Percentiles rank a stretch among this genome's conserved stretches.
These are phyloP conservation scores for Alternaria incomplexa DNA, from an alignment of 2,329 filamentous ascomycete species.

Conservation along the genomic window DNA sequence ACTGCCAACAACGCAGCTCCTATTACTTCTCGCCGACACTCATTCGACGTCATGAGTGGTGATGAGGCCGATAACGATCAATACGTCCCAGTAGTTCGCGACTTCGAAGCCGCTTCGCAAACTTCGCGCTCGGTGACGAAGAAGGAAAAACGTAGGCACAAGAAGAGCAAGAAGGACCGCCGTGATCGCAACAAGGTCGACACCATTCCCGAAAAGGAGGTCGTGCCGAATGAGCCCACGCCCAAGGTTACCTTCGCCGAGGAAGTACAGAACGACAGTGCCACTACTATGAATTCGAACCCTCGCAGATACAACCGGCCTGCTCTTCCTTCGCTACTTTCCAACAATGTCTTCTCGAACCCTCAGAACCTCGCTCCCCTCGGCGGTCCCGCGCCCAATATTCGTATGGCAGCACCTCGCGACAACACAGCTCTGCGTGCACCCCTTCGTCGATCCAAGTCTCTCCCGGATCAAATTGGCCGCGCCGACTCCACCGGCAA, in stretches of 20 bases:
- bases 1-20: slow-evolving; percentile 24
- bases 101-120: slow-evolving; percentile 54
- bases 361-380: slow-evolving; percentile 44
- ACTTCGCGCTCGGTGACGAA: slow-evolving; percentile 46
- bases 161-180: slow-evolving; percentile 55
- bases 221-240: slow-evolving; percentile 9
- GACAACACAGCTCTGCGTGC: slow-evolving; percentile 8
- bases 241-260: slow-evolving; percentile 51
- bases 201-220: slow-evolving; percentile 33
- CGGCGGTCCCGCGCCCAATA: slow-evolving; percentile 35
- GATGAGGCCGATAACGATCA: slow-evolving; percentile 62
- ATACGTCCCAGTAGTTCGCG: slow-evolving; percentile 51
- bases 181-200: slow-evolving; percentile 48
- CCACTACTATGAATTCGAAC: slow-evolving; percentile 59
- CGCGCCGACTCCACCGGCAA: slow-evolving; percentile 26
- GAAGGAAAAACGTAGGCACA: slow-evolving; percentile 49
- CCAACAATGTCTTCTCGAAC: slow-evolving; percentile 72
- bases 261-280: slow-evolving; percentile 33
- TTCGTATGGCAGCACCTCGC: slow-evolving; percentile 41
- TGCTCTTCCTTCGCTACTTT: slow-evolving; percentile 68
- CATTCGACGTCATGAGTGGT: slow-evolving; percentile 55
- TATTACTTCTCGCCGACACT: slow-evolving; percentile 42
- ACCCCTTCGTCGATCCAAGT: slow-evolving; percentile 42
- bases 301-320: slow-evolving; percentile 61
- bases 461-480: slow-evolving; percentile 46